A percentile compares a stretch with the other conserved stretches of the same genome.
Evolutionary conservation across 306 rosid species (phyloP).

Genomic region (Citrullus colocynthis): DNA sequence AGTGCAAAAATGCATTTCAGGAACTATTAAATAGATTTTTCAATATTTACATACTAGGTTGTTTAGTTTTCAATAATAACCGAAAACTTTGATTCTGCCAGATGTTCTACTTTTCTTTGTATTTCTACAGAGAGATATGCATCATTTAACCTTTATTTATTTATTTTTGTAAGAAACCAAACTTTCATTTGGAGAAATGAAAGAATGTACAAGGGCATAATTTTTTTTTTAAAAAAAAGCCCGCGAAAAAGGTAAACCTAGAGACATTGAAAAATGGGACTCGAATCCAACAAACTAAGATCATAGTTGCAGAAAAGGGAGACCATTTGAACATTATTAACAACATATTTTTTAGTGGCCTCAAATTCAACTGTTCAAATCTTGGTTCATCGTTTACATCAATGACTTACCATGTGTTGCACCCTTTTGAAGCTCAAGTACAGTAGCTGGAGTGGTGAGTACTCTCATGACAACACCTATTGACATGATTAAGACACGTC

Average conservation of each 20-base stretch:
- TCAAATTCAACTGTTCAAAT: background rate
- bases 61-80: background rate
- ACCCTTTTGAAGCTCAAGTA: constrained; percentile 58
- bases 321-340: background rate
- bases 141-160: background rate
- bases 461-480: constrained; percentile 78
- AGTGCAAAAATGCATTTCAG: background rate
- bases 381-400: background rate
- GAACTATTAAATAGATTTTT: background rate
- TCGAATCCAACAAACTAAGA: too few species aligned
- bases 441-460: constrained; percentile 59
- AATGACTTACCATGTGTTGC: background rate
- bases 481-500: constrained; percentile 94
- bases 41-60: background rate
- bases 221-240: too few species aligned
- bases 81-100: background rate
- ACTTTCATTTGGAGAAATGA: too few species aligned
- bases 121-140: background rate
- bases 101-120: background rate
- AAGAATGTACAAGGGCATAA: too few species aligned
- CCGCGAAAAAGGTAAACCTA: too few species aligned
- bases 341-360: background rate
- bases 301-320: too few species aligned
- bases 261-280: too few species aligned
- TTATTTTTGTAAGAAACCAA: too few species aligned